Percentiles rank a stretch among this genome's conserved stretches.
phyloP scores from a whole-genome alignment of 2,329 filamentous ascomycete species.

The Colletotrichum cuscutae region DNA sequence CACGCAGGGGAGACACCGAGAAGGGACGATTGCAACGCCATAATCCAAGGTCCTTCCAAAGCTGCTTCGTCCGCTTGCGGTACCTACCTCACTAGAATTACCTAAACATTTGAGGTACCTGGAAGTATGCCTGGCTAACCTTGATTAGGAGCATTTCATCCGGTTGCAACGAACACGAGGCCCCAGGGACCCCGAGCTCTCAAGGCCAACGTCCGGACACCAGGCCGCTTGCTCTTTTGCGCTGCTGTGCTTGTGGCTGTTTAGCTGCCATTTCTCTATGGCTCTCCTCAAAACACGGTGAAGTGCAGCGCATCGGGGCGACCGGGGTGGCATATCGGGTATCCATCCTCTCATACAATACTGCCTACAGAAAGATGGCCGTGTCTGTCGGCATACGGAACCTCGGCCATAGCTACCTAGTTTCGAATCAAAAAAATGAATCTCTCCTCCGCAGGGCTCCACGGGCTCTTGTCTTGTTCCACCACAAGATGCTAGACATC shows the following conservation, averaged over 20 bases:
- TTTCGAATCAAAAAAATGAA: not conserved
- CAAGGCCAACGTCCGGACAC: not conserved
- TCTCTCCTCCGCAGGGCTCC: too few species aligned
- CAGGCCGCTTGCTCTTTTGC: not conserved
- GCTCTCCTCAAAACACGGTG: not conserved
- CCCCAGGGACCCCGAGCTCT: not conserved
- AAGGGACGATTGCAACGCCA: not conserved
- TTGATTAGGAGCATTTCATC: not conserved
- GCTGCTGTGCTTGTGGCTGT: not conserved
- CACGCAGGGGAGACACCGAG: not conserved
- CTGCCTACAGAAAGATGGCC: not conserved
- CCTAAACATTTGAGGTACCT: not conserved
- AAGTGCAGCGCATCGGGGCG: not conserved
- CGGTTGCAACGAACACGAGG: not conserved
- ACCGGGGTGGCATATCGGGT: not conserved
- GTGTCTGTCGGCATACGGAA: not conserved
- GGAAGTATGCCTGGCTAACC: too few species aligned
- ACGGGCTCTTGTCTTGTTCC: not conserved
- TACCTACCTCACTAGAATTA: too few species aligned
- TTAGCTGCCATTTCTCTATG: too few species aligned
- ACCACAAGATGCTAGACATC: not conserved
- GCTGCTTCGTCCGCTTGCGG: not conserved
- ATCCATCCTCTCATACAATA: not conserved
- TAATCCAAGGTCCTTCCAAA: not conserved
- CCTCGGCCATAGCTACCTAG: not conserved